Evolutionary conservation across 1,139 yeast genomes (phyloP).

Genomic region (Zygoascus meyerae): DNA sequence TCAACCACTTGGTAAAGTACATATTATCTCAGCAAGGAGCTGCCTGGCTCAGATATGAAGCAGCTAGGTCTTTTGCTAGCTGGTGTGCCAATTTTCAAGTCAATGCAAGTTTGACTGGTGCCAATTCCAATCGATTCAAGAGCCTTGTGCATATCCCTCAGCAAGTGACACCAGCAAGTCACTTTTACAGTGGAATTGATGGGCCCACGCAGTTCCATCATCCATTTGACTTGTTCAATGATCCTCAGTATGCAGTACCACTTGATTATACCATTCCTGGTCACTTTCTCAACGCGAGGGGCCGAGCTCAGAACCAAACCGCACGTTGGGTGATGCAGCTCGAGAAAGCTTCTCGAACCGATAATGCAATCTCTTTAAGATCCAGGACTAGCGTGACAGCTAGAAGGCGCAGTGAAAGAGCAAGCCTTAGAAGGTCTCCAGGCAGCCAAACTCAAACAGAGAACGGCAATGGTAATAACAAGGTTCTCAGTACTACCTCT

Average conservation of each 20-base stretch:
- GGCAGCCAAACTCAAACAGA: slow-evolving; percentile 5
- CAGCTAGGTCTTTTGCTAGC: slow-evolving; percentile 26
- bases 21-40: slow-evolving; percentile 29
- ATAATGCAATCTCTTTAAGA: slow-evolving; percentile 16
- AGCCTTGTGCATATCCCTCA: slow-evolving; percentile 5
- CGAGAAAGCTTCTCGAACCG: slow-evolving; percentile 24
- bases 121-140: slow-evolving; percentile 9
- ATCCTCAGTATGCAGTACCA: slow-evolving; percentile 4
- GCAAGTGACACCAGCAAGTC: neutral
- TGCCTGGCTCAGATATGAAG: slow-evolving; percentile 27
- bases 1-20: slow-evolving; percentile 20
- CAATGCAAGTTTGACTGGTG: slow-evolving; percentile 9
- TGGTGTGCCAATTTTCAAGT: slow-evolving; percentile 20
- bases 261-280: slow-evolving; percentile 3
- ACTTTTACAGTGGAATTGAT: no score
- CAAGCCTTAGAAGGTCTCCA: slow-evolving; percentile 3
- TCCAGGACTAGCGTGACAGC: slow-evolving; percentile 6
- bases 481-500: slow-evolving; percentile 6
- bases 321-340: slow-evolving; percentile 28
- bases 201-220: neutral
- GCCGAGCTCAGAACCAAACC: slow-evolving; percentile 24
- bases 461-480: slow-evolving; percentile 3
- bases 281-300: neutral
- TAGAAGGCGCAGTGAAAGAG: slow-evolving; percentile 3
- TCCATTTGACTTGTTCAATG: slow-evolving; percentile 1